Percentiles rank a stretch among this genome's conserved stretches.
These are phyloP conservation scores for Reutealis trisperma DNA, from an alignment of 345 rosid species.

Conservation along the genomic window DNA sequence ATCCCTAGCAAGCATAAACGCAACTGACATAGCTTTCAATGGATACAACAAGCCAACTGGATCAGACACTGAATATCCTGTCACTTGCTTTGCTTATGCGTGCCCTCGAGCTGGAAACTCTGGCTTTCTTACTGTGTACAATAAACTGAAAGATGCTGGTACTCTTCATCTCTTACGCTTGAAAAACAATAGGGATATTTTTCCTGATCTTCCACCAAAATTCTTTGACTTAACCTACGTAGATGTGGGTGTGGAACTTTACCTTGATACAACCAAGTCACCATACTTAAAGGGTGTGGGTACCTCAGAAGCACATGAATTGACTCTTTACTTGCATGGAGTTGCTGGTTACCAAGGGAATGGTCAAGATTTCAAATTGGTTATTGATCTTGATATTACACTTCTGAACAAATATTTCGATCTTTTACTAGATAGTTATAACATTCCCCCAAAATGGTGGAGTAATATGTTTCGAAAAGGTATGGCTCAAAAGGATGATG, in stretches of 20 bases:
- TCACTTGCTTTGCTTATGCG: slow-evolving; percentile 23
- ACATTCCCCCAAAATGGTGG: not conserved
- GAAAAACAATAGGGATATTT: not conserved
- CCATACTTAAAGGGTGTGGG: not conserved
- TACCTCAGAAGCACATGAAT: not conserved
- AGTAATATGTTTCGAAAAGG: not conserved
- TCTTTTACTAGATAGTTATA: not conserved
- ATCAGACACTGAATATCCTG: not conserved
- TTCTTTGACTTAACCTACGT: not conserved
- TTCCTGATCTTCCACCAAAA: slow-evolving; percentile 12
- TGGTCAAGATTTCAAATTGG: slow-evolving; percentile 11
- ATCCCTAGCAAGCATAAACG: slow-evolving; percentile 28
- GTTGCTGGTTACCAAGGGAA: slow-evolving; percentile 28
- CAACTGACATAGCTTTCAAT: slow-evolving; percentile 22
- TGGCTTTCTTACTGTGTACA: slow-evolving; percentile 3
- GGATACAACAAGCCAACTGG: slow-evolving; percentile 24
- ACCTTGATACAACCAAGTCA: slow-evolving; percentile 16
- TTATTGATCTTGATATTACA: not conserved
- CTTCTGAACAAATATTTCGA: not conserved
- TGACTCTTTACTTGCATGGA: slow-evolving; percentile 23
- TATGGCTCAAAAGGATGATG: slow-evolving; percentile 2
- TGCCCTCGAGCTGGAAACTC: slow-evolving; percentile 22
- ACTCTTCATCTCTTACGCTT: slow-evolving; percentile 23
- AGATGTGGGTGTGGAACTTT: slow-evolving; percentile 20
- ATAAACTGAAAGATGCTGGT: not conserved